These are phyloP conservation scores for Botryobasidium botryosum DNA, from an alignment of 768 basidiomycete genomes.

Conservation along the genomic window DNA sequence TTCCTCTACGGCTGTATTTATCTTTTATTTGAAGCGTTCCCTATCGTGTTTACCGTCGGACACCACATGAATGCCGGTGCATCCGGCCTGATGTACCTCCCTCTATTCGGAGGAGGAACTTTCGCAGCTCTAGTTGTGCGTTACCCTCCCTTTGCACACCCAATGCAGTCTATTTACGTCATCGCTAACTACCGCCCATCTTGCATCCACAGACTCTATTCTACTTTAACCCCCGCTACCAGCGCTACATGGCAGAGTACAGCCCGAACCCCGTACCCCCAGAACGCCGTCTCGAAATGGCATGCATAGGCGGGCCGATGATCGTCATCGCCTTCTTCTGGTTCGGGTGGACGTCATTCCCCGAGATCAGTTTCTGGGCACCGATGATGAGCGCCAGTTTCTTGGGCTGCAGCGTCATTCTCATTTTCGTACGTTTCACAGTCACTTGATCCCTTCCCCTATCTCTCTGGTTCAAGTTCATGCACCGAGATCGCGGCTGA, in stretches of 20 bases:
- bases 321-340: conserved; percentile 15
- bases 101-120: conserved; percentile 13
- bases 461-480: too few species aligned
- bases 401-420: too few species aligned
- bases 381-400: conserved; percentile 14
- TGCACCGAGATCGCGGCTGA: too few species aligned
- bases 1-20: conserved; percentile 15
- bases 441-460: too few species aligned
- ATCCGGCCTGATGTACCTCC: conserved; percentile 16
- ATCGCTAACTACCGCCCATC: too few species aligned
- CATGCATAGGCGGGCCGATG: conserved; percentile 9
- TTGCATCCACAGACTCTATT: neutral
- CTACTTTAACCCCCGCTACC: conserved; percentile 15
- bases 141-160: neutral
- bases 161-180: too few species aligned
- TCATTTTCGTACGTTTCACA: too few species aligned
- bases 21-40: conserved; percentile 19
- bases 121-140: conserved; percentile 8
- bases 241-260: conserved; percentile 6
- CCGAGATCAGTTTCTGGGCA: conserved; percentile 5
- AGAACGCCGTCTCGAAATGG: conserved; percentile 14
- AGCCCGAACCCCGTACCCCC: conserved; percentile 13
- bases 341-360: conserved; percentile 14
- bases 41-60: conserved; percentile 16
- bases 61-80: conserved; percentile 18